These are phyloP conservation scores for Funneliformis geosporum DNA, from an alignment of 192 early-diverging fungal species.

Conservation along the genomic window DNA sequence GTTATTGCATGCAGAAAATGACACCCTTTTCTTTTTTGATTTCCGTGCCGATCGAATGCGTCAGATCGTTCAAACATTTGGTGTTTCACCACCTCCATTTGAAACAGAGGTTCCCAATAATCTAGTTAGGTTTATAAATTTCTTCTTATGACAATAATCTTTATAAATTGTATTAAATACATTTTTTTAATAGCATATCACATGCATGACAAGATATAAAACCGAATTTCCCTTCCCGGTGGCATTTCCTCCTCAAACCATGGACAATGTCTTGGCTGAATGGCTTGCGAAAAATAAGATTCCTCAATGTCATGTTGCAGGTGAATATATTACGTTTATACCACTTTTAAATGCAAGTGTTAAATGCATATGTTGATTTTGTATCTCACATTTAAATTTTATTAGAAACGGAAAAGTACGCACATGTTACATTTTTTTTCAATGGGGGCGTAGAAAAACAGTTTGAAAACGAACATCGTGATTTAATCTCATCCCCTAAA, in stretches of 20 bases:
- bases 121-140: slow-evolving; percentile 51
- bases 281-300: slow-evolving; percentile 89
- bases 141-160: not conserved
- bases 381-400: not conserved
- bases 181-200: slow-evolving; percentile 63
- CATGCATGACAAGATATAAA: slow-evolving; percentile 98
- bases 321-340: not conserved
- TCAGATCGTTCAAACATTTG: slow-evolving; percentile 84
- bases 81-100: slow-evolving; percentile 84
- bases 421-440: slow-evolving; percentile 99
- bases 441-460: slow-evolving; percentile 97
- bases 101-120: slow-evolving; percentile 77
- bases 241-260: slow-evolving; percentile 94
- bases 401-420: slow-evolving; percentile 98
- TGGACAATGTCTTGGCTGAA: slow-evolving; percentile 98
- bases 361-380: not conserved
- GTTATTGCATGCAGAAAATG: slow-evolving; percentile 58
- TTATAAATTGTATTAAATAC: not conserved
- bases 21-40: slow-evolving; percentile 98
- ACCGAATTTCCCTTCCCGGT: slow-evolving; percentile 92
- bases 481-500: slow-evolving; percentile 87
- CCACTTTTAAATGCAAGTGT: not conserved
- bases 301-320: slow-evolving; percentile 91
- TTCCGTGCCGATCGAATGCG: slow-evolving; percentile 99
- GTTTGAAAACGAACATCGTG: slow-evolving; percentile 86